Evolutionary conservation across 2,329 filamentous ascomycete species (phyloP).

Genomic region (Sporothrix dimorphospora): DNA sequence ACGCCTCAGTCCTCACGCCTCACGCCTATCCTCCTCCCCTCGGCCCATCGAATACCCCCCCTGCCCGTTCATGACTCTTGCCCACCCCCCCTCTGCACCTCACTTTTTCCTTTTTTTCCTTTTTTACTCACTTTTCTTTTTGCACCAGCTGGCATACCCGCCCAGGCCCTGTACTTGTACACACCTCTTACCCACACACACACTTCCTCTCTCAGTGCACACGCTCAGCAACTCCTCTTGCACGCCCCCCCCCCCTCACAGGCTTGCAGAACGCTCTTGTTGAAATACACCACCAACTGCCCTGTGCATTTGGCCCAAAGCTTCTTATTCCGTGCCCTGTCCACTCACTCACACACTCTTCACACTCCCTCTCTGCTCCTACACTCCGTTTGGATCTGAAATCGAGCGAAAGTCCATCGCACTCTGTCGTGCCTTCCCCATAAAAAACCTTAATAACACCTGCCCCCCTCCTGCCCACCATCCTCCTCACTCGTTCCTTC

Average conservation of each 20-base stretch:
- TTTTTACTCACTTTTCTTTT: background rate
- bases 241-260: constrained; percentile 21
- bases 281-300: constrained; percentile 18
- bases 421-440: constrained; percentile 18
- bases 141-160: constrained; percentile 3
- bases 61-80: background rate
- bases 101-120: background rate
- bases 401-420: constrained; percentile 15
- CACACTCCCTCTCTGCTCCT: background rate
- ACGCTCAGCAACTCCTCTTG: too few species aligned
- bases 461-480: constrained; percentile 19
- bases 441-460: constrained; percentile 26
- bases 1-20: background rate
- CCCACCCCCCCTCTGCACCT: constrained; percentile 3
- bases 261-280: background rate
- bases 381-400: constrained; percentile 12
- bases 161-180: background rate
- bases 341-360: background rate
- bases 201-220: background rate
- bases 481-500: background rate
- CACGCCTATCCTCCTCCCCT: too few species aligned
- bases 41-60: background rate
- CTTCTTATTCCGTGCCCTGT: background rate
- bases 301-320: constrained; percentile 8
- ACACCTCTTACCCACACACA: constrained; percentile 6